Evolutionary conservation across 495 filamentous ascomycete species (phyloP).

Genomic region (Podospora anserina): DNA sequence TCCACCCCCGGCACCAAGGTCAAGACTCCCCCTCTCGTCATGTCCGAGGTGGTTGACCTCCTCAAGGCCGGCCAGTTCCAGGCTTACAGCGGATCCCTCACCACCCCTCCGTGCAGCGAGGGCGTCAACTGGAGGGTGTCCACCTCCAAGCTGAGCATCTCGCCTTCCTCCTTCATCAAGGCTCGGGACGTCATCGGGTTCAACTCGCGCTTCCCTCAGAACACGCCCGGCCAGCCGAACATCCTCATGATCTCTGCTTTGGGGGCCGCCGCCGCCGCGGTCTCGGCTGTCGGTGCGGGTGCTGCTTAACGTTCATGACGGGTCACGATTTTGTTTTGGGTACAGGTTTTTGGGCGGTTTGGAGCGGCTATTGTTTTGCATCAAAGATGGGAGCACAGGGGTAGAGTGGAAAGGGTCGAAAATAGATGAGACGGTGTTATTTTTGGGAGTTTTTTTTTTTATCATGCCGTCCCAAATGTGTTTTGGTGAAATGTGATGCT

Average conservation of each 20-base stretch:
- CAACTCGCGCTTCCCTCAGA: conserved; percentile 63
- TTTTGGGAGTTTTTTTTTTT: background rate
- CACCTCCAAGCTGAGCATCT: conserved; percentile 49
- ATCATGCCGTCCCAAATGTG: background rate
- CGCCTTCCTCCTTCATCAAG: conserved; percentile 51
- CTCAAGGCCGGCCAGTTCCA: conserved; percentile 50
- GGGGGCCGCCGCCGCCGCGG: conserved; percentile 17
- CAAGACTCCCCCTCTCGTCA: conserved; percentile 54
- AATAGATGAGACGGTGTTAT: background rate
- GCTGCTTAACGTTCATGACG: background rate
- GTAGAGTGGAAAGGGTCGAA: background rate
- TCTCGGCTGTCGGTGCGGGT: background rate
- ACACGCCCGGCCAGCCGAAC: conserved; percentile 52
- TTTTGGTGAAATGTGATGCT: background rate
- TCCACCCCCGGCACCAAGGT: conserved; percentile 52
- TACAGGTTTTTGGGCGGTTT: background rate
- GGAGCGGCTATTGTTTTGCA: background rate
- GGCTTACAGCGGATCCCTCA: conserved; percentile 55
- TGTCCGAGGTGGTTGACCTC: conserved; percentile 51
- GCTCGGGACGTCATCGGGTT: conserved; percentile 61
- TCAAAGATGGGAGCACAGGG: background rate
- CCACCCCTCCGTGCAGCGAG: conserved; percentile 67
- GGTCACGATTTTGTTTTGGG: background rate
- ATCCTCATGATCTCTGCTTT: conserved; percentile 37
- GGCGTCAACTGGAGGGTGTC: conserved; percentile 58